These are phyloP conservation scores for Quercus tomentella DNA, from an alignment of 331 rosid species.

Conservation along the genomic window DNA sequence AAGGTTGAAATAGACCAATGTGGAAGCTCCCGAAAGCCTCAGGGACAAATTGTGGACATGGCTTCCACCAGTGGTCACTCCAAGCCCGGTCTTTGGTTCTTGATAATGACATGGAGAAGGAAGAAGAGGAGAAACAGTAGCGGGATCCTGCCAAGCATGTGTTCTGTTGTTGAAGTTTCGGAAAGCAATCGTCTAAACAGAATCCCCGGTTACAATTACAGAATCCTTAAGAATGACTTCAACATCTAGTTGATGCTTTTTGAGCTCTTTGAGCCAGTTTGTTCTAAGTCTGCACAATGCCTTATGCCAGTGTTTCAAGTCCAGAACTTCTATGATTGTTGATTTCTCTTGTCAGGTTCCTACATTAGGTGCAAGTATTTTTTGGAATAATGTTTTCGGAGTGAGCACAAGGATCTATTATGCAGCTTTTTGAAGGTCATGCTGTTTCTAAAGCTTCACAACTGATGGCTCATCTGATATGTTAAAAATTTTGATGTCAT, in stretches of 20 bases:
- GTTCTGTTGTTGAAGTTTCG: conserved; percentile 42
- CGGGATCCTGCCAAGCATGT: conserved; percentile 44
- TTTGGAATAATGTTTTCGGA: neutral
- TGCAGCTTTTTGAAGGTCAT: neutral
- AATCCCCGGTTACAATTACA: conserved; percentile 57
- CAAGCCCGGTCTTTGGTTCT: conserved; percentile 65
- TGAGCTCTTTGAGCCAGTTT: neutral
- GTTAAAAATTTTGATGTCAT: neutral
- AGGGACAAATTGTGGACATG: conserved; percentile 27
- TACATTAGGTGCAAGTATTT: conserved; percentile 6
- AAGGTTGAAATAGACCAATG: conserved; percentile 55
- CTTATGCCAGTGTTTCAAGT: neutral
- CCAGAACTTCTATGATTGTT: conserved; percentile 15
- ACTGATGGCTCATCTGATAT: neutral
- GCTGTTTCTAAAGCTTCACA: neutral
- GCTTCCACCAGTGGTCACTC: conserved; percentile 28
- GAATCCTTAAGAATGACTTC: conserved; percentile 55
- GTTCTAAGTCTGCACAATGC: neutral
- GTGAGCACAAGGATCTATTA: neutral
- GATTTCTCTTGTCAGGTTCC: conserved; percentile 9
- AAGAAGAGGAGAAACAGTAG: conserved; percentile 47
- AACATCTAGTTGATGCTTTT: conserved; percentile 21
- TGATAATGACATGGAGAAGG: conserved; percentile 59
- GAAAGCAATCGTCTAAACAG: conserved; percentile 31
- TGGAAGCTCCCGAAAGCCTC: conserved; percentile 39